phyloP scores from a whole-genome alignment of 805 yeast genomes.

The Schizosaccharomyces pombe region DNA sequence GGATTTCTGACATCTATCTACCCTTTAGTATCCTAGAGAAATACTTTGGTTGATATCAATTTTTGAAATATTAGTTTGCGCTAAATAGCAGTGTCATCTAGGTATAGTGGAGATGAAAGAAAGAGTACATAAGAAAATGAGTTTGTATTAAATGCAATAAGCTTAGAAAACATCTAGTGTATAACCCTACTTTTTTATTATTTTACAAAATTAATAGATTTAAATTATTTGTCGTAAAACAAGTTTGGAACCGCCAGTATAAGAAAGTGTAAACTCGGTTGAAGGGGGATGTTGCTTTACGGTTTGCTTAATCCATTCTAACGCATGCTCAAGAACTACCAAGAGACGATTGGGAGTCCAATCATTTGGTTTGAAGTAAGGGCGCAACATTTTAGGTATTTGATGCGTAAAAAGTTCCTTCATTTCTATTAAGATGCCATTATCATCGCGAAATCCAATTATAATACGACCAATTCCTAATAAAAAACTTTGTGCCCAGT shows the following conservation, averaged over 20 bases:
- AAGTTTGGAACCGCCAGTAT: background rate
- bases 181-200: too few species aligned
- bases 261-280: background rate
- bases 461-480: slow-evolving; percentile 61
- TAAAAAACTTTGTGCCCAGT: slow-evolving; percentile 89
- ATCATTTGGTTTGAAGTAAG: background rate
- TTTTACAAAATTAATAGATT: too few species aligned
- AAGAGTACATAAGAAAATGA: background rate
- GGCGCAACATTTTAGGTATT: slow-evolving; percentile 26
- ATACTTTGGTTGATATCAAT: too few species aligned
- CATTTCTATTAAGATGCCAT: slow-evolving; percentile 35
- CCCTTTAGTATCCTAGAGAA: too few species aligned
- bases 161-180: too few species aligned
- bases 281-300: background rate
- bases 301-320: background rate
- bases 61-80: too few species aligned
- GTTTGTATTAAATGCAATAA: background rate
- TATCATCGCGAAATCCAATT: slow-evolving; percentile 69
- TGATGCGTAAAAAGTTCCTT: slow-evolving; percentile 62
- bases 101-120: background rate
- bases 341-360: slow-evolving; percentile 11
- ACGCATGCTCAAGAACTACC: slow-evolving; percentile 1
- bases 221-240: too few species aligned
- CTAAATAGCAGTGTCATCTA: too few species aligned
- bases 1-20: background rate